Base-by-base conservation (phyloP, 164 flowering plant genomes). In the Stephania yunnanensis region DNA sequence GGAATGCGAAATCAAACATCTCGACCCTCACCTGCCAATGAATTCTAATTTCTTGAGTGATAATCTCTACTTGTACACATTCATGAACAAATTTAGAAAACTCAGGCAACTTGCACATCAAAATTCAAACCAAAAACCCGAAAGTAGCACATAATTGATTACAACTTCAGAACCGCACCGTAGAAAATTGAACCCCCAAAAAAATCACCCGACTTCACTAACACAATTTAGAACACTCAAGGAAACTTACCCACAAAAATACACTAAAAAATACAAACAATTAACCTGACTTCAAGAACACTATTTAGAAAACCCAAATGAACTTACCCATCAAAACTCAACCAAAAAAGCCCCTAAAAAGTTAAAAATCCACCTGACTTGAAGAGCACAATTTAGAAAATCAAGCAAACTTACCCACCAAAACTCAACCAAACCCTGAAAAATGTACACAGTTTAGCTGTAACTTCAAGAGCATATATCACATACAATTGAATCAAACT, bases 241-340 rank as follows among this genome's bases (percentile, higher is more conserved):
- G 25, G 25, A 25, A 25, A 25, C 25, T 25, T 25, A 25, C 25
- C 25, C 25, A 25, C 25, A 25, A 25, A 25, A 25, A 25, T 25
- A 25, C 25, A 25, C 25, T 25, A 25, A 25, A 25, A 25, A 25
- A 25, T 25, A 25, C 25, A 25, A 25, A 25, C 42, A 4, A 36
- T 36, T 36, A 2, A 36, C 42, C 42, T 2, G 42, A 48, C 53
- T 48, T 48, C 12, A 50, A 50, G 55, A 50, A 50, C 55, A 50
- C 12, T 10, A 10, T 15, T 10, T 74, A 45, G 53, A 11, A 20
- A 64, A 70, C 11, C 22, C 6, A 17, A 64, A 6, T 52, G 8
- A 76, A 64, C 25, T 55, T 69, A 25, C 61, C 55, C 12, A 9
- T 12, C 46, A 50, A 58, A 68, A 76, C 53, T 66, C 44, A 76